Evolutionary conservation across 2,329 filamentous ascomycete species (phyloP), one percentile per base, ranked within the genome.

Genomic region (Curvularia hawaiiensis): DNA sequence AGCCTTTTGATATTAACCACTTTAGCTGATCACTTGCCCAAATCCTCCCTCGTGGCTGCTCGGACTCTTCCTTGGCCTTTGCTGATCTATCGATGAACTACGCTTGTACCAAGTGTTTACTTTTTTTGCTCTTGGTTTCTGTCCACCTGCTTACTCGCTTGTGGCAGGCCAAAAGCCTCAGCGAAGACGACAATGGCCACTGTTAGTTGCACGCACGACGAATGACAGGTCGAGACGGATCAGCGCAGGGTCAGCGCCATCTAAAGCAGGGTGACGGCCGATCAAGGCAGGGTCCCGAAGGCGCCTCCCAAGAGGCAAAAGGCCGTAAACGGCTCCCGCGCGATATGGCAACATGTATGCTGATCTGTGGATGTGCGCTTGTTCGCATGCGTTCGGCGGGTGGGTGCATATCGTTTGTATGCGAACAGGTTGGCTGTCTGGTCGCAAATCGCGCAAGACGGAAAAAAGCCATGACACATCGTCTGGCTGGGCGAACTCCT

Each of bases 11-110:
- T 50, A 54, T 50, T 35, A 59, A 38, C 52, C 55, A 58, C 54
- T 54, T 30, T 31, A 39, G 60, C 55, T 62, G 56, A 59, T 56
- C 63, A 64, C 58, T 28, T 63, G 56, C 59, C 61, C 44, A 41
- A 41, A 56, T 60, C 46, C 28, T 47, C 46, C 61, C 64, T 56
- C 56, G 62, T 67, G 65, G 66, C 65, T 62, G 56, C 35, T 55
- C 54, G 39, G 52, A 59, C 50, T 50, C 52, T 40, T 44, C 31
- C 24, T 31, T 44, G 30, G 41, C 47, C 14, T n/a, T 46, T 50
- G 31, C 16, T 33, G 46, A 28, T 39, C 46, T 26, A 26, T 39
- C 26, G 33, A 49, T 49, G 38, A 33, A 22, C 46, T 26, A 26
- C n/a, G 33, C 46, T 49, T 49, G 39, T 33, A 18, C 46, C 18